Evolutionary conservation across 1,284 basidiomycete species (phyloP).

Genomic region (Cutaneotrichosporon spelunceum): DNA sequence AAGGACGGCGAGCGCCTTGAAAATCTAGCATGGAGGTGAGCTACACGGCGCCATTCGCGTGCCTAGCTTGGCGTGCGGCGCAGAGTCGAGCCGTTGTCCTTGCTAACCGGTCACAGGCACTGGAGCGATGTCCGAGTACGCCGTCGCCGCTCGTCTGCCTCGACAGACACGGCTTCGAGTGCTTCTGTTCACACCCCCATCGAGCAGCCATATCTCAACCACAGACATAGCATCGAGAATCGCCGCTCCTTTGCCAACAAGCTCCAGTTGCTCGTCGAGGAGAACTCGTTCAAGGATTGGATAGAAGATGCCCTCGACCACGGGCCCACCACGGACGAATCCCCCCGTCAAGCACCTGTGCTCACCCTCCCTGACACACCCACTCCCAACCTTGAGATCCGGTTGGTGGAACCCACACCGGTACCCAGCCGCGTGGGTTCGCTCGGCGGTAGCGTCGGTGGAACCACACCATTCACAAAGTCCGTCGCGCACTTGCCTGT

Average conservation of each 20-base stretch:
- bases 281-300: slow-evolving; percentile 47
- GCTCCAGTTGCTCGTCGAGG: slow-evolving; percentile 41
- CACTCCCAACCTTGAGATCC: slow-evolving; percentile 40
- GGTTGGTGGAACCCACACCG: slow-evolving; percentile 48
- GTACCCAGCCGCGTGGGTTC: slow-evolving; percentile 45
- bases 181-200: slow-evolving; percentile 33
- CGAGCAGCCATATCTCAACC: slow-evolving; percentile 17
- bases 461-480: slow-evolving; percentile 4
- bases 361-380: slow-evolving; percentile 32
- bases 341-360: not conserved
- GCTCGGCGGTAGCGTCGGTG: slow-evolving; percentile 28
- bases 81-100: slow-evolving; percentile 2
- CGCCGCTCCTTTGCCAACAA: slow-evolving; percentile 39
- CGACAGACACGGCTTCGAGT: slow-evolving; percentile 30
- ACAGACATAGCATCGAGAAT: slow-evolving; percentile 26
- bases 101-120: slow-evolving; percentile 26
- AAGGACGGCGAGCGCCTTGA: slow-evolving; percentile 47
- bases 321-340: not conserved
- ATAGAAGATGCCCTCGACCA: slow-evolving; percentile 38
- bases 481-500: slow-evolving; percentile 13
- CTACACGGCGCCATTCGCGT: not conserved
- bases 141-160: slow-evolving; percentile 28
- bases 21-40: slow-evolving; percentile 47
- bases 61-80: not conserved
- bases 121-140: slow-evolving; percentile 32